Percentiles rank a stretch among this genome's conserved stretches.
phyloP scores from a whole-genome alignment of 1,139 yeast species.

The Hansenula lynferdii region DNA sequence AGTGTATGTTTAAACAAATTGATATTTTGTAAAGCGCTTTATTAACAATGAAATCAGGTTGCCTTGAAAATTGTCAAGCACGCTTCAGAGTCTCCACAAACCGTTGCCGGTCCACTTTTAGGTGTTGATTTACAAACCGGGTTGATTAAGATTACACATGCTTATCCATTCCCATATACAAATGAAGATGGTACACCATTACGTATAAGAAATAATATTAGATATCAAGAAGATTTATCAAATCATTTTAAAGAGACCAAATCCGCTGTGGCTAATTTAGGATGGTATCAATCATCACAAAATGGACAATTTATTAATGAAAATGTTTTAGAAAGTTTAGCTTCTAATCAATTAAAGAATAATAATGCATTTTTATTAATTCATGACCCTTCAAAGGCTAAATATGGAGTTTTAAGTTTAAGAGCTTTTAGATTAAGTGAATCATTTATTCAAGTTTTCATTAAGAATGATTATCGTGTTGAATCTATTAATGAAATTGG shows the following conservation, averaged over 20 bases:
- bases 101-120: conserved; percentile 70
- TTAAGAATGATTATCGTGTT: conserved; percentile 52
- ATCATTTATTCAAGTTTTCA: conserved; percentile 53
- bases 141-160: conserved; percentile 47
- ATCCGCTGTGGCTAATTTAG: conserved; percentile 66
- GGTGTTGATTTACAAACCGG: conserved; percentile 67
- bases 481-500: conserved; percentile 58
- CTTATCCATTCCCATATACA: conserved; percentile 55
- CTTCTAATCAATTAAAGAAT: conserved; percentile 52
- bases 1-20: conserved; percentile 4
- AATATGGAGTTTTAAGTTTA: conserved; percentile 53
- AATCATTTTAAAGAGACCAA: conserved; percentile 59
- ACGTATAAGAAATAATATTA: conserved; percentile 51
- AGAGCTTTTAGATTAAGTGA: conserved; percentile 68
- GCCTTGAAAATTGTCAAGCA: conserved; percentile 71
- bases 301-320: conserved; percentile 69
- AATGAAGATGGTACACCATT: conserved; percentile 32
- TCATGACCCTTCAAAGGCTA: conserved; percentile 69
- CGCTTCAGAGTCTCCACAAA: conserved; percentile 65
- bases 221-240: conserved; percentile 68
- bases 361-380: conserved; percentile 65
- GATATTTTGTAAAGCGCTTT: too few relatives aligned
- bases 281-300: conserved; percentile 75
- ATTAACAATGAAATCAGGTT: conserved; percentile 37
- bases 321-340: conserved; percentile 61